phyloP scores from a whole-genome alignment of 2,329 filamentous ascomycete species.

The Aspergillus sp. region DNA sequence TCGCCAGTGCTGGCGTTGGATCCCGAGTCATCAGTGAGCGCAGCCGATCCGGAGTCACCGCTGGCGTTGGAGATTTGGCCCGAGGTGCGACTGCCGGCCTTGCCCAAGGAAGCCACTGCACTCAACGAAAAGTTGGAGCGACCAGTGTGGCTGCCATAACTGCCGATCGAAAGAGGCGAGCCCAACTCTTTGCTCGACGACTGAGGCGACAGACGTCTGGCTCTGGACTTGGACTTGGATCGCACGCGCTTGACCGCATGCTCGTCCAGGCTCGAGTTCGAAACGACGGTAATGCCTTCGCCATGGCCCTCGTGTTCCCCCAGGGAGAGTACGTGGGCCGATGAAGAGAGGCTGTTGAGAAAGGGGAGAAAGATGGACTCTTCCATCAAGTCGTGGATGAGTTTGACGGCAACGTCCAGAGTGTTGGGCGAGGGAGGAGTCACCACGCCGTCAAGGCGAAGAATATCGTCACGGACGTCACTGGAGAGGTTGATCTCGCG shows the following conservation, averaged over 20 bases:
- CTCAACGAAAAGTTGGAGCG: constrained; percentile 29
- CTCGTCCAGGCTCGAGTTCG: constrained; percentile 25
- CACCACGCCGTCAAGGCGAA: constrained; percentile 56
- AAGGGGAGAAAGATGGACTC: constrained; percentile 93
- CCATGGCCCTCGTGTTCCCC: constrained; percentile 38
- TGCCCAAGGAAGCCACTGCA: constrained; percentile 27
- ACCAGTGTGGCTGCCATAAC: constrained; percentile 8
- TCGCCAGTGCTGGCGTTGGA: constrained; percentile 38
- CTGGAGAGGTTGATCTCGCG: constrained; percentile 88
- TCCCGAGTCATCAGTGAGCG: constrained; percentile 44
- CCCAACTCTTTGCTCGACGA: constrained; percentile 27
- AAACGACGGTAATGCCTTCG: constrained; percentile 29
- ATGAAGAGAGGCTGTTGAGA: constrained; percentile 61
- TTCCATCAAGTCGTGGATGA: constrained; percentile 95
- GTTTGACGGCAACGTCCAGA: constrained; percentile 75
- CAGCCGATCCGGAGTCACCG: constrained; percentile 32
- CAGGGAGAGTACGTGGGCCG: constrained; percentile 42
- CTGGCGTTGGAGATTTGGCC: constrained; percentile 32
- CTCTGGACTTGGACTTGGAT: constrained; percentile 23
- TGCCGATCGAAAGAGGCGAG: constrained; percentile 18
- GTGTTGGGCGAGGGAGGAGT: constrained; percentile 68
- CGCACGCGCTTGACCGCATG: constrained; percentile 20
- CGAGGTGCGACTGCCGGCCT: constrained; percentile 29
- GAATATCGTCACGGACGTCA: constrained; percentile 74
- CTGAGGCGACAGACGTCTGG: constrained; percentile 25